phyloP scores from a whole-genome alignment of 148 eudicot genomes.

The Arctostaphylos glauca region DNA sequence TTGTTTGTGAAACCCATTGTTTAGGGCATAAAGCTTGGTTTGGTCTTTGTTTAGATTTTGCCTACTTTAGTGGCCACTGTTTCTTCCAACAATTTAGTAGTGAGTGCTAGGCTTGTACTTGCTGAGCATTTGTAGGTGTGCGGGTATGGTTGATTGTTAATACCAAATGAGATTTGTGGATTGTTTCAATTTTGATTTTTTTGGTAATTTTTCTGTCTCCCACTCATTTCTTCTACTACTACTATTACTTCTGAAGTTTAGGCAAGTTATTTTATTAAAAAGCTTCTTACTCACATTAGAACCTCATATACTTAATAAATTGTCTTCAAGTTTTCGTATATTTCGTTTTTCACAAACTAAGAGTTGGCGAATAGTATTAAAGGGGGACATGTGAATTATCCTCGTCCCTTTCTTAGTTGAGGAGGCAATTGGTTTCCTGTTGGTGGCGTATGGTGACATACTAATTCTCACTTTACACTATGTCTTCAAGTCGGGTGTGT shows the following conservation, averaged over 20 bases:
- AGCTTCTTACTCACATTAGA: background rate
- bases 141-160: no score
- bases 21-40: no score
- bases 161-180: no score
- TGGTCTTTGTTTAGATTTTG: no score
- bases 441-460: background rate
- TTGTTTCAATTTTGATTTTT: no score
- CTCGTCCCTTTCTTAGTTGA: background rate
- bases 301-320: background rate
- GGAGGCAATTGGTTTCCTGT: background rate
- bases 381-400: background rate
- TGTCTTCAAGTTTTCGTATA: background rate
- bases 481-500: background rate
- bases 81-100: no score
- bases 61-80: no score
- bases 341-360: background rate
- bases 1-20: no score
- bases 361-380: background rate
- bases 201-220: no score
- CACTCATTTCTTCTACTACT: no score
- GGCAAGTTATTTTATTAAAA: background rate
- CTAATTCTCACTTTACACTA: background rate
- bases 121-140: no score
- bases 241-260: background rate
- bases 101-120: no score